Conservation (phyloP, 2,329 filamentous ascomycete genomes). For the Xylaria sp. region DNA sequence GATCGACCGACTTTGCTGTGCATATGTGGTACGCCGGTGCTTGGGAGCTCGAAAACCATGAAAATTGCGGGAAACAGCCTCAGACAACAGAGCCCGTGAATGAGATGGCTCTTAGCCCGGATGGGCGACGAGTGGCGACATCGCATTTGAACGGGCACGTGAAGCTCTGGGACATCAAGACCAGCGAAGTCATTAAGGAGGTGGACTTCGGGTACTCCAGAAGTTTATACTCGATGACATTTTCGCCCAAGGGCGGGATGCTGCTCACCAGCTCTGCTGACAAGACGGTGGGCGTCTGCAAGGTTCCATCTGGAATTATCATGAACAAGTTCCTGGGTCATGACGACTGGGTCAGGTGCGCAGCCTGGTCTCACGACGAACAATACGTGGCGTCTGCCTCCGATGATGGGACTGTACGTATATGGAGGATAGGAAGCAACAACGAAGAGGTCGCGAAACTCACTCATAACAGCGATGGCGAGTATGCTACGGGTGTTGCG, state of each 20-base stretch:
- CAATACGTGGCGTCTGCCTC: background rate
- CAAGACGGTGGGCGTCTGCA: background rate
- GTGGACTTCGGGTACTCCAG: background rate
- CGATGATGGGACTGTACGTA: background rate
- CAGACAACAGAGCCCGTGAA: background rate
- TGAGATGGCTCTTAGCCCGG: background rate
- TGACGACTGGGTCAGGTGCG: background rate
- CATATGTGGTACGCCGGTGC: background rate
- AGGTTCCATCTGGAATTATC: background rate
- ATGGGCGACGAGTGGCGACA: background rate
- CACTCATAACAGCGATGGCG: background rate
- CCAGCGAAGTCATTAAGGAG: background rate
- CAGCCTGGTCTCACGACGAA: background rate
- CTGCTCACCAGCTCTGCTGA: background rate
- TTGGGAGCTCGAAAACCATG: background rate
- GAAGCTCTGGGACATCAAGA: background rate
- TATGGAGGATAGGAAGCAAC: background rate
- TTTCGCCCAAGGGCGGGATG: background rate
- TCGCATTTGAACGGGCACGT: background rate
- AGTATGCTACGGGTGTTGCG: background rate
- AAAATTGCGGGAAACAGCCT: background rate
- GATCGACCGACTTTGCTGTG: background rate
- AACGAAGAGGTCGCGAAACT: background rate
- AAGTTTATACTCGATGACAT: background rate
- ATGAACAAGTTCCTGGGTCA: background rate